Evolutionary conservation across 2,329 filamentous ascomycete genomes (phyloP), one percentile per base, ranked within the genome.

Genomic region (Cercospora sp.): DNA sequence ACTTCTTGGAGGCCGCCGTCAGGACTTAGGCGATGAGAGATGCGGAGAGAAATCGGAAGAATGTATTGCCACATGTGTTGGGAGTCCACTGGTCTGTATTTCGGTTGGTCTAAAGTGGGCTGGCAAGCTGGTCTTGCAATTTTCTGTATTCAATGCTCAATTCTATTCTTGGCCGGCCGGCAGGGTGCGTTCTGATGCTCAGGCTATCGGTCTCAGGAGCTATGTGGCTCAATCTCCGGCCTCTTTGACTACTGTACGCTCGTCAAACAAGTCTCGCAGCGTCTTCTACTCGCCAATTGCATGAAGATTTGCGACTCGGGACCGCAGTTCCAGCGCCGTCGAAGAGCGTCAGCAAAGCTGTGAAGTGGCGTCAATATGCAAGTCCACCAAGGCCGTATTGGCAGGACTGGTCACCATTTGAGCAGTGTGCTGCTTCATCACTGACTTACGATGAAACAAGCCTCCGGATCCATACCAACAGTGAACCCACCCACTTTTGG

Each of bases 1-100:
- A 63, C 7, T 72, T 72, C 60, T 48, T 70, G 58, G 48, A 64
- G 31, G 58, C 51, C 2, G 39, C 62, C 10, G 55, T 59, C 1
- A 10, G 31, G 20, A 36, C 55, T 36, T 59, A 26, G 23, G 23
- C 23, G 4, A 26, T 26, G 23, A 26, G 23, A 4, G 23, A 26
- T 26, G 23, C 4, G 23, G 23, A 26, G 23, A 26, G 23, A 2
- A 26, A 4, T 26, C 4, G 23, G 23, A 26, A 26, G 23, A 26
- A 4, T 26, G 23, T 26, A 26, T 26, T 26, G 23, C 23, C 4
- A 26, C 23, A 26, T 26, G 4, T 26, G 23, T 26, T 26, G 23
- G 23, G 23, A 26, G 23, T 26, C 23, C 23, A 2, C 23, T 4
- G 23, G 23, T 26, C 23, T 26, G 23, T 26, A 26, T 26, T 26